Conservation (phyloP, 768 basidiomycete species). For the Neoboletus brunneissimus region DNA sequence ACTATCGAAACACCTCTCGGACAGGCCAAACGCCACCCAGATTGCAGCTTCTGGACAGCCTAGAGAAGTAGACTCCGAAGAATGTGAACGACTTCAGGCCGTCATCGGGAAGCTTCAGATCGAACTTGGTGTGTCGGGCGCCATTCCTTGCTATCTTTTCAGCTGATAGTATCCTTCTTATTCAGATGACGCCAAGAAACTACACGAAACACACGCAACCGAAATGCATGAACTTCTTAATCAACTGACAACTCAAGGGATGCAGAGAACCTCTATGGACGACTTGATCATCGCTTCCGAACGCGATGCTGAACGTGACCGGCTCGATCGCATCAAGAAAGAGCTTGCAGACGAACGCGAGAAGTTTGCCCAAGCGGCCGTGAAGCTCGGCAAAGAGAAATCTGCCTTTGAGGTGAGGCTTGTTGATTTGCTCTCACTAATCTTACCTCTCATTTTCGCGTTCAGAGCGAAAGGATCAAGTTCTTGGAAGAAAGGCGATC, state of each 20-base stretch:
- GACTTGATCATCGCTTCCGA: constrained; percentile 51
- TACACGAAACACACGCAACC: constrained; percentile 39
- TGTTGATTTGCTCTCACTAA: not conserved
- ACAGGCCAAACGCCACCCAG: constrained; percentile 9
- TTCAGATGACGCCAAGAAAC: constrained; percentile 48
- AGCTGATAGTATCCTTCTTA: constrained; percentile 5
- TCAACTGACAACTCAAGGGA: constrained; percentile 46
- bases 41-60: constrained; percentile 16
- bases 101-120: constrained; percentile 49
- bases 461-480: constrained; percentile 57
- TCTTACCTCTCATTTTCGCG: constrained; percentile 1
- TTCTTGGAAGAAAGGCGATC: constrained; percentile 68
- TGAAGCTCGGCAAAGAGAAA: constrained; percentile 63
- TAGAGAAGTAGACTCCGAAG: constrained; percentile 33
- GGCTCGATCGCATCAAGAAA: constrained; percentile 48
- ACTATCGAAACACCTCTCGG: constrained; percentile 28
- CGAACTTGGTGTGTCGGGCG: constrained; percentile 52
- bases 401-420: constrained; percentile 58
- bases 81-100: constrained; percentile 48
- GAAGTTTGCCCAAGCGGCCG: constrained; percentile 61
- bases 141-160: not conserved
- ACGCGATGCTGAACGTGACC: constrained; percentile 52
- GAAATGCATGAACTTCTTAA: constrained; percentile 56
- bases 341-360: constrained; percentile 65
- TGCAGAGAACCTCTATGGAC: constrained; percentile 35